Conservation (phyloP, 805 yeast genomes). For the Candida nonsorbophila region DNA sequence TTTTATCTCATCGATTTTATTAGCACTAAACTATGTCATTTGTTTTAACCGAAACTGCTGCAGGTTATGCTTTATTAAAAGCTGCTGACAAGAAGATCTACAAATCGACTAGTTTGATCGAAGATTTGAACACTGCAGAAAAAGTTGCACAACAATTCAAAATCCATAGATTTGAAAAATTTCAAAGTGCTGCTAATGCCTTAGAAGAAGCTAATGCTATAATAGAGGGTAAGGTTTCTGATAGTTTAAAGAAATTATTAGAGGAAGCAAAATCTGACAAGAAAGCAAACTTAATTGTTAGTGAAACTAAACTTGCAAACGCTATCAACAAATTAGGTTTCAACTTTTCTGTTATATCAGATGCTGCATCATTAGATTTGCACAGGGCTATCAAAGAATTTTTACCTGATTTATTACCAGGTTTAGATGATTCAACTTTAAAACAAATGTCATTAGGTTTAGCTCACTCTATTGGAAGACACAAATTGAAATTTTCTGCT, state of each 20-base stretch:
- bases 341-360: constrained; percentile 83
- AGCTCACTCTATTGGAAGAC: constrained; percentile 98
- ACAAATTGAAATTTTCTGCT: constrained; percentile 93
- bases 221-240: constrained; percentile 90
- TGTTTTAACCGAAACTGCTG: constrained; percentile 96
- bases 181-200: constrained; percentile 91
- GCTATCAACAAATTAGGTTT: constrained; percentile 92
- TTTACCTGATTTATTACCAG: constrained; percentile 91
- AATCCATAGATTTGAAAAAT: constrained; percentile 92
- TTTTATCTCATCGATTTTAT: constrained; percentile 6
- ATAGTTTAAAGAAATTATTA: constrained; percentile 70
- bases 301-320: constrained; percentile 94
- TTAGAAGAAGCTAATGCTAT: constrained; percentile 91
- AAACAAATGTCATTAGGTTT: constrained; percentile 96
- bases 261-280: constrained; percentile 75
- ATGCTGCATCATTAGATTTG: constrained; percentile 90
- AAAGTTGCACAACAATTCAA: constrained; percentile 88
- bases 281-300: constrained; percentile 81
- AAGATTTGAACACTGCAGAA: constrained; percentile 76
- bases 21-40: constrained; percentile 53
- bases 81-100: constrained; percentile 96
- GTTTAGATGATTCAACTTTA: constrained; percentile 77
- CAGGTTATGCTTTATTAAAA: constrained; percentile 96
- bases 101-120: constrained; percentile 69
- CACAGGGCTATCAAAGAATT: constrained; percentile 94